Conservation (phyloP, 2,329 filamentous ascomycete species). For the Aspergillus sergii region DNA sequence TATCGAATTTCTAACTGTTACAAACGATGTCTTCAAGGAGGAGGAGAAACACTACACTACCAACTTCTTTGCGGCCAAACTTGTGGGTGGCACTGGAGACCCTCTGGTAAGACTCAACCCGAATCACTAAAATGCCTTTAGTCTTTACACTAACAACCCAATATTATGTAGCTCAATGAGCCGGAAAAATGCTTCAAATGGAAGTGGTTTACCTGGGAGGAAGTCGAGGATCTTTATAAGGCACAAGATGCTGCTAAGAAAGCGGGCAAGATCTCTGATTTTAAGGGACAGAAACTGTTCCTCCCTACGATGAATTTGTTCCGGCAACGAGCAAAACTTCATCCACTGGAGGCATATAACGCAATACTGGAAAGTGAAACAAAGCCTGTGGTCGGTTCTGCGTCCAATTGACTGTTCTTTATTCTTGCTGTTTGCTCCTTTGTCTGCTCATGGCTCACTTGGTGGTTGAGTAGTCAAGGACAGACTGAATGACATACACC, state of each 20-base stretch:
- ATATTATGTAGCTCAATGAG: constrained; percentile 37
- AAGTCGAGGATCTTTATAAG: constrained; percentile 31
- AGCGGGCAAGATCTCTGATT: not conserved
- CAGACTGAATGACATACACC: too few species aligned
- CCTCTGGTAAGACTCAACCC: constrained; percentile 53
- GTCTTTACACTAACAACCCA: not conserved
- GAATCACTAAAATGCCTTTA: not conserved
- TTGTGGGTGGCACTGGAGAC: constrained; percentile 51
- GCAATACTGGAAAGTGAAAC: too few species aligned
- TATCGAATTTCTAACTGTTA: constrained; percentile 60
- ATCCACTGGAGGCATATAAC: not conserved
- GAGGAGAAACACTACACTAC: constrained; percentile 75
- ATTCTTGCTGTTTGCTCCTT: too few species aligned
- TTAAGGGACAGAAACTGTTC: constrained; percentile 12
- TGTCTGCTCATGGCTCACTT: too few species aligned
- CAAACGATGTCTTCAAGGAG: constrained; percentile 65
- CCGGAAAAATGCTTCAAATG: constrained; percentile 59
- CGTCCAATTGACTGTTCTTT: too few species aligned
- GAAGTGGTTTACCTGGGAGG: constrained; percentile 56
- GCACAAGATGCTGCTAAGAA: constrained; percentile 9
- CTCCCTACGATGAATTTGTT: constrained; percentile 19
- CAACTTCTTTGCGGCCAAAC: constrained; percentile 63
- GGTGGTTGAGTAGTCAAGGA: too few species aligned
- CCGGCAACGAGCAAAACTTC: constrained; percentile 11
- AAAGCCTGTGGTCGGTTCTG: too few species aligned